A percentile compares a stretch with the other conserved stretches of the same genome.
phyloP scores from a whole-genome alignment of 176 grass and related monocot genomes.

The Phoenix dactylifera region DNA sequence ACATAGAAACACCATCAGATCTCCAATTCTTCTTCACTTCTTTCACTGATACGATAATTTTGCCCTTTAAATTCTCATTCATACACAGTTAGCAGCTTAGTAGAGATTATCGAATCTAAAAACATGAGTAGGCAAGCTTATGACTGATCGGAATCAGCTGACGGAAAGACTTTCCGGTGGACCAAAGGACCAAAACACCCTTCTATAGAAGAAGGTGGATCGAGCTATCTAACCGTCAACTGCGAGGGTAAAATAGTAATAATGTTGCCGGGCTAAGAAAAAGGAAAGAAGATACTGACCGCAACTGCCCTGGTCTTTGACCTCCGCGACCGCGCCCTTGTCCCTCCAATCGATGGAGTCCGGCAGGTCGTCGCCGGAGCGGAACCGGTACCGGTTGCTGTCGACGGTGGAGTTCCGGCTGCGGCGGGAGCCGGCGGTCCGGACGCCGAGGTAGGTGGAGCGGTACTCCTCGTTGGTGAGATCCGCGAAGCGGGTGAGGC shows the following conservation, averaged over 20 bases:
- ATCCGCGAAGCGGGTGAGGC: conserved; percentile 82
- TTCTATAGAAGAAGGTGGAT: neutral
- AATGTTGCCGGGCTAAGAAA: neutral
- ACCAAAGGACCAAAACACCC: no score
- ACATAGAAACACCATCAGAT: neutral
- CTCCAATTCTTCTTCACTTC: conserved; percentile 4
- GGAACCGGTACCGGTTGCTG: conserved; percentile 39
- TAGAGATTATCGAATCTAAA: no score
- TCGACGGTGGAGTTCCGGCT: conserved; percentile 4
- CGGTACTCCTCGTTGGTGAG: conserved; percentile 93
- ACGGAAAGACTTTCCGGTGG: no score
- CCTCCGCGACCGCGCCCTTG: conserved; percentile 43
- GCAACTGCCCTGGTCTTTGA: conserved; percentile 88
- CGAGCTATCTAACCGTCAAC: neutral
- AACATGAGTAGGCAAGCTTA: no score
- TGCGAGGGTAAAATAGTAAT: neutral
- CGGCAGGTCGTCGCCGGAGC: conserved; percentile 38
- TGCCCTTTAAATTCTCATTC: no score
- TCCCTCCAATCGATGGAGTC: conserved; percentile 64
- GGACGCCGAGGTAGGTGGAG: conserved; percentile 39
- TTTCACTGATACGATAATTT: neutral
- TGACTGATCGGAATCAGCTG: no score
- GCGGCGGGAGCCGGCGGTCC: neutral
- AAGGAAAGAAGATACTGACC: conserved; percentile 29
- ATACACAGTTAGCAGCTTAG: no score